Evolutionary conservation across 2,329 filamentous ascomycete species (phyloP).

Genomic region (Claviceps quebecensis): DNA sequence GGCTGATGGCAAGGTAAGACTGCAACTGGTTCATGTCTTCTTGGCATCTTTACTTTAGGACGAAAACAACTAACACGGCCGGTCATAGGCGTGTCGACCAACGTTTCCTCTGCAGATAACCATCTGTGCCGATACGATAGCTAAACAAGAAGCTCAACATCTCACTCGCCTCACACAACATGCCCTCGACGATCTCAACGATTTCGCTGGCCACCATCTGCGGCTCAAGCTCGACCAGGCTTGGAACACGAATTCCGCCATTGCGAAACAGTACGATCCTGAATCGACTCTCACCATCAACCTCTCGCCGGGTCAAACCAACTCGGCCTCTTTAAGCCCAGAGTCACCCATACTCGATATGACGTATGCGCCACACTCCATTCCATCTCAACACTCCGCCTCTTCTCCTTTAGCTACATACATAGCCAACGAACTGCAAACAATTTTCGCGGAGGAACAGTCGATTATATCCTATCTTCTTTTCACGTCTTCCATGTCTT

Average conservation of each 20-base stretch:
- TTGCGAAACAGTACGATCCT: constrained; percentile 24
- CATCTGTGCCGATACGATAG: constrained; percentile 54
- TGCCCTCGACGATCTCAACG: constrained; percentile 72
- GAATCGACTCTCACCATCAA: constrained; percentile 54
- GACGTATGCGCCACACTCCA: constrained; percentile 56
- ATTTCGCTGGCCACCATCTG: constrained; percentile 73
- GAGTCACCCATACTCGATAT: constrained; percentile 63
- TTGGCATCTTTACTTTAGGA: not conserved
- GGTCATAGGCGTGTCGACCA: constrained; percentile 61
- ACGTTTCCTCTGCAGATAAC: constrained; percentile 78
- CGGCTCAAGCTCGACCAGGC: constrained; percentile 29
- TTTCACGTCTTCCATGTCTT: constrained; percentile 41
- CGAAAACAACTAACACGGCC: not conserved
- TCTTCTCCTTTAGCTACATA: constrained; percentile 64
- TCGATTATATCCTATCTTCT: constrained; percentile 67
- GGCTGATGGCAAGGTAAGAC: constrained; percentile 70
- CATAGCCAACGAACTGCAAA: constrained; percentile 63
- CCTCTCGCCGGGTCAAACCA: constrained; percentile 48
- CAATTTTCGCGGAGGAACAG: constrained; percentile 77
- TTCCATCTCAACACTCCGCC: constrained; percentile 51
- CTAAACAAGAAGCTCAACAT: constrained; percentile 53
- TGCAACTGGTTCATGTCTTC: not conserved
- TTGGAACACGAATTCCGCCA: not conserved
- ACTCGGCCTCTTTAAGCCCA: constrained; percentile 50
- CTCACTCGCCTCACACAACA: constrained; percentile 73